Evolutionary conservation across 306 rosid species (phyloP), one percentile per base, ranked within the genome.

Genomic region (Vicia villosa): DNA sequence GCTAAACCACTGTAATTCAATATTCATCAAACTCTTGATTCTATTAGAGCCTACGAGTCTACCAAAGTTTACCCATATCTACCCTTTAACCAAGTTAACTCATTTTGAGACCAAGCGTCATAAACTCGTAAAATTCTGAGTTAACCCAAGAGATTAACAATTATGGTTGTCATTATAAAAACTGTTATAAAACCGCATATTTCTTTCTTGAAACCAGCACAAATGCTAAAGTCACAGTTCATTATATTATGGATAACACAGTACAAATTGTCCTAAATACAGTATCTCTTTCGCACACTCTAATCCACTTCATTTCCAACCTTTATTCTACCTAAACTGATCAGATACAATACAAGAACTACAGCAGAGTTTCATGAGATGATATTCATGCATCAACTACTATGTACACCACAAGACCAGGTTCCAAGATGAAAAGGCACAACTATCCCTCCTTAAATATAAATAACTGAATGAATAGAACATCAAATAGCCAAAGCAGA

Each of bases 171-270:
- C 24, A 8, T 49, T 17, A 16, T 49, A 45, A 45, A n/a, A 45
- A 45, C 19, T 45, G 51, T 45, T n/a, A n/a, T n/a, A n/a, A 17
- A 49, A 16, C 51, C 6, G 42, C 42, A 13, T 3, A 47, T 72
- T 49, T 37, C 52, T n/a, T 36, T 50, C 10, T 63, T 15, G 34
- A 22, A 63, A 50, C 43, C 77, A 73, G 15, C 46, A 63, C 71
- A 50, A 7, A 52, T 37, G 11, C 54, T 40, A 51, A 38, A 73
- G 2, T 55, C 58, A 50, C 58, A 50, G 42, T 51, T 73, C 24
- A 22, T 19, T 36, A 34, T 46, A n/a, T 5, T 15, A 20, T 46
- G 7, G 52, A 3, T 4, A 16, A 46, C 52, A 46, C 52, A 15
- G 8, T 46, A 46, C 52, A 6, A 10, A 52, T 6, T 9, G 30